Evolutionary conservation across 768 basidiomycete genomes (phyloP), one percentile per base, ranked within the genome.

Genomic region (Gloeopeniophorella convolvens): DNA sequence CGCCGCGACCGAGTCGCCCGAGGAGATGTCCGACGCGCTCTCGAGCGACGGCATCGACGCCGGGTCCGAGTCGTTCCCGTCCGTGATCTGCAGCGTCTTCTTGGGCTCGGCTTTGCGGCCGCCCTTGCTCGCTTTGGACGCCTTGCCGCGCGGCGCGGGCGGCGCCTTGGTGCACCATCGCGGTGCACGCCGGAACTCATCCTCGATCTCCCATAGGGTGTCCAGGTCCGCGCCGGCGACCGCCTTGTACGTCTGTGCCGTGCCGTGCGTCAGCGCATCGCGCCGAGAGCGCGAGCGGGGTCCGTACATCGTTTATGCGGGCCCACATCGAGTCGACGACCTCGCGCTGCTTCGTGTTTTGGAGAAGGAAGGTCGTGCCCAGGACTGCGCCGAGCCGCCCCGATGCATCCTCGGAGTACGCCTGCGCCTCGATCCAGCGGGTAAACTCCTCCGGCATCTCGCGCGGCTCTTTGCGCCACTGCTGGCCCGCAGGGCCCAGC

Each of bases 41-140:
- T 82, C 76, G 27, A 89, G 71, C 0, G 62, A 72, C 3, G 88
- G 88, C 82, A 89, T 83, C 7, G 81, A 82, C 45, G 59, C 66
- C 45, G 69, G 70, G 31, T 72, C 72, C 32, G 68, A 63, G 7
- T 68, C 72, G 39, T 68, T 68, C 3, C 72, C 78, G 36, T 72
- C 66, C n/a, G 73, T 77, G 52, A 80, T 76, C 5, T 76, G 74
- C 48, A 80, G 72, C 4, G 63, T 65, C 53, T 75, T 20, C 4
- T 76, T 54, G 65, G n/a, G n/a, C n/a, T n/a, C n/a, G n/a, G n/a
- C 20, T 11, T 21, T 4, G 16, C 24, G 42, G 11, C 24, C 13
- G 15, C 11, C n/a, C 6, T 4, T 33, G 26, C 30, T 42, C 41
- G 13, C 21, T 24, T 37, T 26, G 4, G 21, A 1, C 50, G 54